phyloP scores from a whole-genome alignment of 176 grass and related monocot species.

The Ananas comosus region DNA sequence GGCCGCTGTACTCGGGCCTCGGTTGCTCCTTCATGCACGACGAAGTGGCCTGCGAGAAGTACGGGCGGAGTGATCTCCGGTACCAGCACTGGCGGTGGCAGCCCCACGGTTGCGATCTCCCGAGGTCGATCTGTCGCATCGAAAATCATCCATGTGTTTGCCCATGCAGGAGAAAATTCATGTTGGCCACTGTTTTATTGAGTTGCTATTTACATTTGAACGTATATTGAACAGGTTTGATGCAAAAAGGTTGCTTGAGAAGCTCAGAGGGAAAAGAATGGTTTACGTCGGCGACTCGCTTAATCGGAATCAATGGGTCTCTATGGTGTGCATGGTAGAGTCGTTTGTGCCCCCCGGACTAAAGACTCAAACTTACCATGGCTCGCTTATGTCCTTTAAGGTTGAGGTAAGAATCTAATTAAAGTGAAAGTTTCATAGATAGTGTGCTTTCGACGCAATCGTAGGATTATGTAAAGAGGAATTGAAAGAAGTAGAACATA shows the following conservation, averaged over 20 bases:
- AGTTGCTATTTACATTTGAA: no score
- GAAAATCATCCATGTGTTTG: no score
- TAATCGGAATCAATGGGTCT: slow-evolving; percentile 26
- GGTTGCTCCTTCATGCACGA: slow-evolving; percentile 8
- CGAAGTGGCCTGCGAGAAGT: slow-evolving; percentile 22
- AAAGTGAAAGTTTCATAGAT: neutral
- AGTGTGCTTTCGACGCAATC: no score
- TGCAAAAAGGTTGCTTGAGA: slow-evolving; percentile 1
- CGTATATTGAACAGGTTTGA: slow-evolving; percentile 5
- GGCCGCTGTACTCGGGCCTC: neutral
- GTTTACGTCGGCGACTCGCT: slow-evolving; percentile 20
- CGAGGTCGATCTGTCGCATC: neutral
- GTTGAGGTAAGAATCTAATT: neutral
- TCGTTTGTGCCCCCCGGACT: neutral
- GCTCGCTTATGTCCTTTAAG: slow-evolving; percentile 17
- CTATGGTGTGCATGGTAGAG: slow-evolving; percentile 23
- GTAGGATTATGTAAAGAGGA: no score
- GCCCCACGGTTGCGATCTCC: slow-evolving; percentile 9
- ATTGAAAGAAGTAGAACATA: neutral
- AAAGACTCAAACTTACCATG: slow-evolving; percentile 6
- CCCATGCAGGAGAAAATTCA: no score
- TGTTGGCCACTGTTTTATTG: no score
- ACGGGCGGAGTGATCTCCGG: slow-evolving; percentile 10
- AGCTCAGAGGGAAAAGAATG: slow-evolving; percentile 13
- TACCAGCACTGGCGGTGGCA: slow-evolving; percentile 20